Evolutionary conservation across 257 asterid genomes (phyloP), one percentile per base, ranked within the genome.

Genomic region (Ligustrum vulgare): DNA sequence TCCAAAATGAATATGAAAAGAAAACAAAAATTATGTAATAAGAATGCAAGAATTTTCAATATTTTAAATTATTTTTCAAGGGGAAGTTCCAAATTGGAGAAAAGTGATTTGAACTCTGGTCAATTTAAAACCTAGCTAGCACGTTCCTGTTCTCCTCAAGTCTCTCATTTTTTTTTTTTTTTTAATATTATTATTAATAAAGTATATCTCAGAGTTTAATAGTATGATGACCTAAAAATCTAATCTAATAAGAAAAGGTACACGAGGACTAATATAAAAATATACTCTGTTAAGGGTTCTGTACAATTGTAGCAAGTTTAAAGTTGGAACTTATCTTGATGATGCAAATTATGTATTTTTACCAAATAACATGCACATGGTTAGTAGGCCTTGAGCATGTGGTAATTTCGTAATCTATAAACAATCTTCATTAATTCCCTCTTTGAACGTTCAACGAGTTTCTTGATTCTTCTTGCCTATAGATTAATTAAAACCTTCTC

Each of bases 401-500:
- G 67, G 67, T 60, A 22, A 23, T 60, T 60, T 60, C 67, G 67
- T 60, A 22, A 60, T 23, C 67, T 60, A 10, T 23, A 60, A 60
- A 60, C 67, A 60, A 60, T 60, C 67, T 25, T 23, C 67, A 60
- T 60, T 60, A 60, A 60, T 60, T 60, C 67, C 67, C 18, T 34
- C 34, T 22, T 60, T 60, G 67, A 60, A 60, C 34, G 67, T 60
- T 60, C 67, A 60, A 60, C 31, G 35, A 60, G 25, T 25, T 8
- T 25, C 15, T 25, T 60, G 66, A 58, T 23, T 23, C 66, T 22
- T 20, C 16, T 23, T 8, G 8, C 5, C 1, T 20, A 2, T 7
- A 20, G 13, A 58, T 22, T 58, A 23, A 22, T 60, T 60, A 23
- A 51, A 16, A 9, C 64, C 5, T 22, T 2, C 6, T 58, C 8